These are phyloP conservation scores for Neurospora sp. DNA, from an alignment of 495 filamentous ascomycete genomes.

Conservation along the genomic window DNA sequence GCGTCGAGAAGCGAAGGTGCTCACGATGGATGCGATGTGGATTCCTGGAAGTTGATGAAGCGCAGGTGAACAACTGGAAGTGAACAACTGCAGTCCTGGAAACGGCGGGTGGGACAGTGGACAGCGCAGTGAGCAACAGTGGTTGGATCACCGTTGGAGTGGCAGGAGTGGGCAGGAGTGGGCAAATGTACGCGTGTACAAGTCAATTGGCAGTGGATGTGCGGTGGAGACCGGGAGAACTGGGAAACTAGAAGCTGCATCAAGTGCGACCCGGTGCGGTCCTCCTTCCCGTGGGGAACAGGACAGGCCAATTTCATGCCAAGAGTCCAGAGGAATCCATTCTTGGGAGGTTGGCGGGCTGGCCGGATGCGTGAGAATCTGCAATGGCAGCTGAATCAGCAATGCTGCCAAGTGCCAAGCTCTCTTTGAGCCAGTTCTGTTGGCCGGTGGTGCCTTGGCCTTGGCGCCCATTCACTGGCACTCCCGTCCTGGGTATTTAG, in stretches of 20 bases:
- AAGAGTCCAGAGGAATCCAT: background rate
- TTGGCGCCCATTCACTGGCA: too few relatives aligned
- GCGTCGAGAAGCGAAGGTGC: background rate
- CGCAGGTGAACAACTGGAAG: background rate
- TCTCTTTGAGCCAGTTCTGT: background rate
- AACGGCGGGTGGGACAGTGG: background rate
- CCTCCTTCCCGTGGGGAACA: background rate
- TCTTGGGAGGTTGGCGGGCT: background rate
- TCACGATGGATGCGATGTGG: background rate
- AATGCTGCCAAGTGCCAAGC: background rate
- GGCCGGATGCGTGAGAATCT: background rate
- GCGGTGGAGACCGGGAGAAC: background rate
- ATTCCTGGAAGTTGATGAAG: background rate
- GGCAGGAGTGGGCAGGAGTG: background rate
- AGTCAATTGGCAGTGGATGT: background rate
- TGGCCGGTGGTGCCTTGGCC: too few relatives aligned
- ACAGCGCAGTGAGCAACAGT: background rate
- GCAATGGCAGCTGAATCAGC: background rate
- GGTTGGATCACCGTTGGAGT: background rate
- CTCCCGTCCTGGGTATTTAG: too few relatives aligned
- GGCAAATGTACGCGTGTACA: background rate
- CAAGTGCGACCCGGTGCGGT: background rate
- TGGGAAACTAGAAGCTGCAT: background rate
- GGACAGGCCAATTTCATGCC: background rate
- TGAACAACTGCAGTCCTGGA: background rate